Base-by-base conservation (phyloP, 1,284 basidiomycete species). In the Lignosus rhinocerotis region DNA sequence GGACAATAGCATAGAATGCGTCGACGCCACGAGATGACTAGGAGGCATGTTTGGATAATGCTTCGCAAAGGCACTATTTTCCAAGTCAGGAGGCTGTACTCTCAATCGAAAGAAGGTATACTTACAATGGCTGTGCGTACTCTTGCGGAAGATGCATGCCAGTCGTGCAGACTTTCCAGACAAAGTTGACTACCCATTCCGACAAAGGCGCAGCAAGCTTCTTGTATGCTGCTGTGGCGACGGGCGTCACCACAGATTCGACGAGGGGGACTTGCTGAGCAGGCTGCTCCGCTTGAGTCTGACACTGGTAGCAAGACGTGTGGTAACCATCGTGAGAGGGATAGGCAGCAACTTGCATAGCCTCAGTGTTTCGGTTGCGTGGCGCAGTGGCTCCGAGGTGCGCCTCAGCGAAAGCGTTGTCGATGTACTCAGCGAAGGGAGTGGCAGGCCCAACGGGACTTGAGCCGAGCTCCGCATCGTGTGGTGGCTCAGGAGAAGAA, bases 111-210 rank as follows among this genome's bases (percentile, higher is more conserved):
- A 33, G 6, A 21, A 12, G n/a, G n/a, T 21, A 12, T 4, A 72
- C 73, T 39, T 65, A 76, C 73, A 51, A 58, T 12, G 70, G 69
- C 43, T 70, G 69, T 2, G 67, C 65, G 46, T 71, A 72, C 16
- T 66, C 59, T 3, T 78, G 67, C 7, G 86, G 82, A 46, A 91
- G 73, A 64, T 79, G 79, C 59, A 85, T 76, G 50, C 83, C 85
- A 19, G 84, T 86, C 19, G 85, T 87, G 69, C 90, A 90, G 47
- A 84, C 83, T 69, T 88, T 90, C 90, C 90, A 92, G 10, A 90
- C 83, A 68, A 87, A 92, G 54, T 78, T 79, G 42, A 88, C 84
- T 42, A 91, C 75, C 90, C 90, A 92, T 58, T 88, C 85, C 4
- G 90, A 82, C 60, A 92, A 76, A 9, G 90, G 88, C 46, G 88